Percentiles rank a stretch among this genome's conserved stretches.
These are phyloP conservation scores for Raddia distichophylla DNA, from an alignment of 176 grass and related monocot genomes.

Conservation along the genomic window DNA sequence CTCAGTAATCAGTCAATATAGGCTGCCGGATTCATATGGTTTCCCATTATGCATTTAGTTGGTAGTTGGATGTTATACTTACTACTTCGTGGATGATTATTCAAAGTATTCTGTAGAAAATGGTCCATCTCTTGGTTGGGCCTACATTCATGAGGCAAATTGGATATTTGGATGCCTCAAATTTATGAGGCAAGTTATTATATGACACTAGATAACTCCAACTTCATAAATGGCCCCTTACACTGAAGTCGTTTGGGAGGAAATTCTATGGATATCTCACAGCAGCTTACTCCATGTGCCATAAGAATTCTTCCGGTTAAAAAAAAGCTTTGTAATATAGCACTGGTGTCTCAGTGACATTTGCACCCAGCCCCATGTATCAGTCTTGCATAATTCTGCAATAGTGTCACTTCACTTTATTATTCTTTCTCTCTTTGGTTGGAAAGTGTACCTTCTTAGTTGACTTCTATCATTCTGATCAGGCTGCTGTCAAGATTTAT, in stretches of 20 bases:
- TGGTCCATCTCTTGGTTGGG: slow-evolving; percentile 27
- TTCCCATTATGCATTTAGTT: slow-evolving; percentile 37
- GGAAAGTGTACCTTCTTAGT: slow-evolving; percentile 34
- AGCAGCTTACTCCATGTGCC: too few relatives aligned
- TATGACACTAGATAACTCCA: too few relatives aligned
- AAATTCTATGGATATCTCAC: too few relatives aligned
- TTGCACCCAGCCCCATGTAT: too few relatives aligned
- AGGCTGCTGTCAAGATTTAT: slow-evolving; percentile 35
- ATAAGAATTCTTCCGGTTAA: too few relatives aligned
- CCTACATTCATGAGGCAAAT: slow-evolving; percentile 14
- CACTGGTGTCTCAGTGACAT: too few relatives aligned
- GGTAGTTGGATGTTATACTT: slow-evolving; percentile 31
- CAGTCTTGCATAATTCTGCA: not conserved
- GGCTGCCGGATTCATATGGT: not conserved
- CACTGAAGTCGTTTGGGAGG: too few relatives aligned
- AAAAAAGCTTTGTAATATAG: too few relatives aligned
- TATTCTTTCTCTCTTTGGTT: slow-evolving; percentile 17
- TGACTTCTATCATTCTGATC: slow-evolving; percentile 28
- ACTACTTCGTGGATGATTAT: slow-evolving; percentile 32
- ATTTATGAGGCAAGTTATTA: not conserved
- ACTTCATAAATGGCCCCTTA: too few relatives aligned
- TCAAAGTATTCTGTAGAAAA: slow-evolving; percentile 3
- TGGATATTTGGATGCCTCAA: not conserved
- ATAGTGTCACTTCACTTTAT: slow-evolving; percentile 20
- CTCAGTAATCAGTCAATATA: not conserved